phyloP scores from a whole-genome alignment of 768 basidiomycete genomes.

The Tylopilus felleus region DNA sequence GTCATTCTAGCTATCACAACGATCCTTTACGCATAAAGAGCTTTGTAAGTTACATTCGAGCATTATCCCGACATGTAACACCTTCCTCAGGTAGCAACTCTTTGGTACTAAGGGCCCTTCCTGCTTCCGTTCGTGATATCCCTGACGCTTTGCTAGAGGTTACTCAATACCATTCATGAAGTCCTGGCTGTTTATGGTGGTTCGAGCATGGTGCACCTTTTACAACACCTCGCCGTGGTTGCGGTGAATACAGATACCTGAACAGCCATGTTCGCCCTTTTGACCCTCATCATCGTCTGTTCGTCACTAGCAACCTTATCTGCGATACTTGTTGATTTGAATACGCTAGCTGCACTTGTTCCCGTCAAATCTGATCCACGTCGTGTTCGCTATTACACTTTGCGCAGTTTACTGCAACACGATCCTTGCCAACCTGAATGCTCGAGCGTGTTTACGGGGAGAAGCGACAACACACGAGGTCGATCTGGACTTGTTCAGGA shows the following conservation, averaged over 20 bases:
- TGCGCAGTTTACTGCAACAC: too few relatives aligned
- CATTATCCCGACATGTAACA: too few relatives aligned
- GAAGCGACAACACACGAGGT: too few relatives aligned
- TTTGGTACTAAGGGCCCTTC: background rate
- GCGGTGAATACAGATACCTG: background rate
- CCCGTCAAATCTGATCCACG: too few relatives aligned
- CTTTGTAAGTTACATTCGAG: constrained; percentile 6
- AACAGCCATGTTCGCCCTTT: background rate
- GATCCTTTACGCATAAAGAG: constrained; percentile 2
- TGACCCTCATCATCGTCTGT: background rate
- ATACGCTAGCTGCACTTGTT: too few relatives aligned
- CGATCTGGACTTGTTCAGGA: too few relatives aligned
- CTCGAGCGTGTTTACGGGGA: too few relatives aligned
- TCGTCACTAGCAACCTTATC: too few relatives aligned
- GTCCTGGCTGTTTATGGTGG: constrained; percentile 3
- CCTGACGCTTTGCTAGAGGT: background rate
- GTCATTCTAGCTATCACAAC: background rate
- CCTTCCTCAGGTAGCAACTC: constrained; percentile 1
- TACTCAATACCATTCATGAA: constrained; percentile 4
- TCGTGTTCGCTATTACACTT: too few relatives aligned
- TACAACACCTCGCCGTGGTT: background rate
- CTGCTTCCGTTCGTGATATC: too few relatives aligned
- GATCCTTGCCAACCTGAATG: too few relatives aligned
- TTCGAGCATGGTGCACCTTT: constrained; percentile 3
- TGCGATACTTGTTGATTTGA: too few relatives aligned